Evolutionary conservation across 2,329 filamentous ascomycete species (phyloP).

Genomic region (Sordariomycetes sp.): DNA sequence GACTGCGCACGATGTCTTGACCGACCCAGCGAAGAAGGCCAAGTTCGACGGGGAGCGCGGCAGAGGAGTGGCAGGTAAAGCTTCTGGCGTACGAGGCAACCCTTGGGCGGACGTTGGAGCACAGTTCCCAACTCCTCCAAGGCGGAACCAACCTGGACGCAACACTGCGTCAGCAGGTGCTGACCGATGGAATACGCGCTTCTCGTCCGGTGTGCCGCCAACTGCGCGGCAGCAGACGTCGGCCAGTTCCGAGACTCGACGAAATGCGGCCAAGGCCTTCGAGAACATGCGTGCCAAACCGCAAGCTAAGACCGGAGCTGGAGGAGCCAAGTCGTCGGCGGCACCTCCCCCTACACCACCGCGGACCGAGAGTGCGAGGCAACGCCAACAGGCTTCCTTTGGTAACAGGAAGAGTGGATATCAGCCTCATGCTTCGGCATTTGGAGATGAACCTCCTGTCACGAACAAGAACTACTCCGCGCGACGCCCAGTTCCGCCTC

Average conservation of each 20-base stretch:
- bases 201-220: constrained; percentile 29
- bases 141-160: constrained; percentile 21
- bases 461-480: constrained; percentile 41
- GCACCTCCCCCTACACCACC: constrained; percentile 29
- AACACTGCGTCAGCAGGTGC: constrained; percentile 28
- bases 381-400: constrained; percentile 46
- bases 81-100: constrained; percentile 48
- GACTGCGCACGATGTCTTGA: constrained; percentile 69
- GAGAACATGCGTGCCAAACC: constrained; percentile 31
- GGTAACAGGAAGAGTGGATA: constrained; percentile 40
- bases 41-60: constrained; percentile 43
- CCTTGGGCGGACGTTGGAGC: constrained; percentile 42
- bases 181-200: constrained; percentile 33
- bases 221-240: constrained; percentile 28
- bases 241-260: constrained; percentile 25
- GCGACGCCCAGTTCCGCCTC: constrained; percentile 12
- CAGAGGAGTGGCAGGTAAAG: constrained; percentile 18
- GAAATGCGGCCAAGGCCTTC: constrained; percentile 31
- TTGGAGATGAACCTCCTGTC: constrained; percentile 44
- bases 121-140: constrained; percentile 41
- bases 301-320: constrained; percentile 12
- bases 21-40: constrained; percentile 37
- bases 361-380: constrained; percentile 41
- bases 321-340: constrained; percentile 1
- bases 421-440: constrained; percentile 35